These are phyloP conservation scores for Craspedostauros australis DNA, from an alignment of 108 stramenopile species.

Conservation along the genomic window DNA sequence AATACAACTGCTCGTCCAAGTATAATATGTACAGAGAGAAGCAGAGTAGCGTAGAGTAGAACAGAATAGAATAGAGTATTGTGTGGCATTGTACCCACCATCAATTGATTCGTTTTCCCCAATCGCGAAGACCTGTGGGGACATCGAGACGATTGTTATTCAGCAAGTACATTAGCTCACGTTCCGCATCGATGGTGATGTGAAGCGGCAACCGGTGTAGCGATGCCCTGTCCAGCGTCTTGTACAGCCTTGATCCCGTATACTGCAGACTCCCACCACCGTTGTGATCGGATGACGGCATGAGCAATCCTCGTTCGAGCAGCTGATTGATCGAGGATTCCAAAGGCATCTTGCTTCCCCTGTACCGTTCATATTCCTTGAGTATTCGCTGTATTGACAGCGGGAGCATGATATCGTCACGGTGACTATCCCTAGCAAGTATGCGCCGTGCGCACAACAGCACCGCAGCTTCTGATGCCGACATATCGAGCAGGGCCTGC, in stretches of 20 bases:
- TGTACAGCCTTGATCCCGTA: conserved; percentile 14
- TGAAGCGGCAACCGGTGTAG: conserved; percentile 62
- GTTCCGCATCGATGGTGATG: conserved; percentile 50
- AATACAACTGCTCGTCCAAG: too few species aligned
- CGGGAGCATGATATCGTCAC: conserved; percentile 23
- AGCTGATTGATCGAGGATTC: conserved; percentile 28
- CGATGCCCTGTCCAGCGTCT: conserved; percentile 23
- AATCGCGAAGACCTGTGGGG: conserved; percentile 73
- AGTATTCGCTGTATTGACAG: conserved; percentile 75
- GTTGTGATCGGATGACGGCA: conserved; percentile 60
- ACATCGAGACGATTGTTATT: conserved; percentile 48
- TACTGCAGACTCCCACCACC: conserved; percentile 69
- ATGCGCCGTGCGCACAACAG: conserved; percentile 68
- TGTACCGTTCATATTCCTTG: conserved; percentile 50
- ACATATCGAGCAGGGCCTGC: conserved; percentile 64
- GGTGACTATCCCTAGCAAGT: conserved; percentile 31
- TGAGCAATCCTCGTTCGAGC: conserved; percentile 55
- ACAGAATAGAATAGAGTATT: too few species aligned
- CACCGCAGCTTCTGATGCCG: conserved; percentile 63
- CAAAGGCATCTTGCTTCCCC: conserved; percentile 4
- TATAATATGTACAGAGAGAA: too few species aligned
- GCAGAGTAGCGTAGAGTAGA: too few species aligned
- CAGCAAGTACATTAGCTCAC: conserved; percentile 56
- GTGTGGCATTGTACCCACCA: neutral
- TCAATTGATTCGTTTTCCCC: conserved; percentile 55